phyloP scores from a whole-genome alignment of 345 rosid genomes.

The Populus deltoides region DNA sequence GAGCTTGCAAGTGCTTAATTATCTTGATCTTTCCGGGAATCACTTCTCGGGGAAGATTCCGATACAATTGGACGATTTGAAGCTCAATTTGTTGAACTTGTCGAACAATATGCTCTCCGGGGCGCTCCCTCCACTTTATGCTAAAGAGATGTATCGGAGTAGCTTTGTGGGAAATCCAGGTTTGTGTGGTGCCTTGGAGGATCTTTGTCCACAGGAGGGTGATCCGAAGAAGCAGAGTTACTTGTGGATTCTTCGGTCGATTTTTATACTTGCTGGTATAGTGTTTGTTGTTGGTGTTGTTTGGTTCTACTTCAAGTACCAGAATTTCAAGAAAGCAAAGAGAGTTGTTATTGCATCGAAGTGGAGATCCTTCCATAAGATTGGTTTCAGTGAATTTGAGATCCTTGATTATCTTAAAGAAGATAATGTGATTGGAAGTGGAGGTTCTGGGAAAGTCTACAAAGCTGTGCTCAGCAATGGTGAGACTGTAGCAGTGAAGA shows the following conservation, averaged over 20 bases:
- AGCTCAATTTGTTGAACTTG: slow-evolving; percentile 70
- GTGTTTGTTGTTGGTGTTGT: slow-evolving; percentile 56
- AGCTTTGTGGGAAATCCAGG: slow-evolving; percentile 78
- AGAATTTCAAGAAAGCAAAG: slow-evolving; percentile 43
- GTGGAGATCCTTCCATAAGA: slow-evolving; percentile 88
- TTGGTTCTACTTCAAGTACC: slow-evolving; percentile 57
- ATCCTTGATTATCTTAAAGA: slow-evolving; percentile 55
- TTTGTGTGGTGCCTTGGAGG: slow-evolving; percentile 57
- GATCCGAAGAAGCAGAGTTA: slow-evolving; percentile 36
- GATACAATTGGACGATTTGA: slow-evolving; percentile 60
- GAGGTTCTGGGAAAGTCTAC: slow-evolving; percentile 85
- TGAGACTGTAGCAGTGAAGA: slow-evolving; percentile 83
- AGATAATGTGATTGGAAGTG: slow-evolving; percentile 72
- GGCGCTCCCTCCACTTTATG: slow-evolving; percentile 59
- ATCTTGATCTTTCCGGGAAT: slow-evolving; percentile 83
- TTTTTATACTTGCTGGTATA: slow-evolving; percentile 49
- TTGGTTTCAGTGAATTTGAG: slow-evolving; percentile 72
- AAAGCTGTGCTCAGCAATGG: slow-evolving; percentile 63
- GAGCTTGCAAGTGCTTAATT: slow-evolving; percentile 66
- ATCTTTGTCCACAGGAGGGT: slow-evolving; percentile 46
- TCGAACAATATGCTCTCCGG: slow-evolving; percentile 74
- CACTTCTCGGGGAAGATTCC: slow-evolving; percentile 68
- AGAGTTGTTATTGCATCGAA: slow-evolving; percentile 39
- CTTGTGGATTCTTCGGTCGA: slow-evolving; percentile 60
- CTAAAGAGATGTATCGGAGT: slow-evolving; percentile 40